These are phyloP conservation scores for Closterium sp. DNA, from an alignment of 139 green algal species.

Conservation along the genomic window DNA sequence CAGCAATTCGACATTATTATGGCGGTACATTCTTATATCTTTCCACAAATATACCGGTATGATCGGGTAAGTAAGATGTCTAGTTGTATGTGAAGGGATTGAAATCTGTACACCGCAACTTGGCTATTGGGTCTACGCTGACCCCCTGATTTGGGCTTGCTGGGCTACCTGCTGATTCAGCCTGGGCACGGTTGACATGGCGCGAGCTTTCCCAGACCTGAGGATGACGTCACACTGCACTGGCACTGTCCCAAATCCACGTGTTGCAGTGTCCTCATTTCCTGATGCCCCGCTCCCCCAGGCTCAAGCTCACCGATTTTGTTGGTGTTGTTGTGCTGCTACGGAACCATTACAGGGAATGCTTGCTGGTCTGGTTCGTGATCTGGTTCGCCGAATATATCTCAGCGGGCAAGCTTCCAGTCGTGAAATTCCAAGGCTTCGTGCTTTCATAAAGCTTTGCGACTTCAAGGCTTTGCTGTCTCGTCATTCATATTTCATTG, in stretches of 20 bases:
- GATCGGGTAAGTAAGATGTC: too few relatives aligned
- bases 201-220: not conserved
- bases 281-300: not conserved
- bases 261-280: not conserved
- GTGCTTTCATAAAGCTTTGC: not conserved
- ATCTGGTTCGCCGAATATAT: not conserved
- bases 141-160: not conserved
- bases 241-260: not conserved
- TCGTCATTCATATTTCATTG: too few relatives aligned
- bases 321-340: not conserved
- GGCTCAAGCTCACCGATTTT: not conserved
- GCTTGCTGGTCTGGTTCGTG: not conserved
- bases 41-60: too few relatives aligned
- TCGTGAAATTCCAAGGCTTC: not conserved
- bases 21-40: too few relatives aligned
- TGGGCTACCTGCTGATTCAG: not conserved
- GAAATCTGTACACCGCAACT: not conserved
- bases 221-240: not conserved
- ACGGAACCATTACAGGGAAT: not conserved
- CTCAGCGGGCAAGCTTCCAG: too few relatives aligned
- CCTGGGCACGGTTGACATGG: not conserved
- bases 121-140: not conserved
- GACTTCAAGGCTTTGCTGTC: too few relatives aligned
- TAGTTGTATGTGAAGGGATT: too few relatives aligned
- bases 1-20: too few relatives aligned